Percentiles rank a stretch among this genome's conserved stretches.
These are phyloP conservation scores for Stagonosporopsis chrysanthemi DNA, from an alignment of 2,329 filamentous ascomycete species.

Conservation along the genomic window DNA sequence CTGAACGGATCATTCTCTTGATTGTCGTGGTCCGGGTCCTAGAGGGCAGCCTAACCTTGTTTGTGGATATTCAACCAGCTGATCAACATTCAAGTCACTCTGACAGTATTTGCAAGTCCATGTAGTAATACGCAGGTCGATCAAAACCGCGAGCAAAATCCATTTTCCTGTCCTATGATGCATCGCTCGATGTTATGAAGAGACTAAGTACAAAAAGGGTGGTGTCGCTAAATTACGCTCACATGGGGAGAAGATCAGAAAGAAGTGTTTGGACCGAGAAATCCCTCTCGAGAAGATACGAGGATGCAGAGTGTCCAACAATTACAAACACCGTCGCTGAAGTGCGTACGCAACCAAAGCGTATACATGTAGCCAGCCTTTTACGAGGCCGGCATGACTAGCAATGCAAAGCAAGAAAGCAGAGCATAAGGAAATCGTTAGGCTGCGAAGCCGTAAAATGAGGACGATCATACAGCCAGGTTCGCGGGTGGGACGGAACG, in stretches of 20 bases:
- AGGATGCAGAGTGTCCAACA: constrained; percentile 11
- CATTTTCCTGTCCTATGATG: constrained; percentile 11
- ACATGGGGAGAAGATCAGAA: constrained; percentile 11
- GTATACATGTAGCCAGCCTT: constrained; percentile 15
- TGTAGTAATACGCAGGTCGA: background rate
- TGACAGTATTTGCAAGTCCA: background rate
- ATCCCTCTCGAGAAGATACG: constrained; percentile 1
- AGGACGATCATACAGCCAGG: constrained; percentile 14
- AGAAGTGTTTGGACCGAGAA: background rate
- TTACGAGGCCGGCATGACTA: constrained; percentile 1
- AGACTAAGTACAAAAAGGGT: constrained; percentile 8
- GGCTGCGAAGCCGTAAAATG: constrained; percentile 16
- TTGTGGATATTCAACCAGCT: background rate
- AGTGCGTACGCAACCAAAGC: constrained; percentile 14
- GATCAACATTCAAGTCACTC: background rate
- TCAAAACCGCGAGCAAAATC: background rate
- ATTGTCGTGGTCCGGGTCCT: background rate
- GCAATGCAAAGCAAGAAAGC: constrained; percentile 15
- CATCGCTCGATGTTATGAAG: constrained; percentile 5
- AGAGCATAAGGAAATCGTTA: constrained; percentile 20
- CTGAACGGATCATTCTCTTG: background rate
- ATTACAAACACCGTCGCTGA: constrained; percentile 22
- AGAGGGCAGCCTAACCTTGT: background rate
- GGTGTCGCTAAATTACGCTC: constrained; percentile 20
- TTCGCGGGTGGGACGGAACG: constrained; percentile 4